These are phyloP conservation scores for Haematococcus lacustris DNA, from an alignment of 139 green algal species.

Conservation along the genomic window DNA sequence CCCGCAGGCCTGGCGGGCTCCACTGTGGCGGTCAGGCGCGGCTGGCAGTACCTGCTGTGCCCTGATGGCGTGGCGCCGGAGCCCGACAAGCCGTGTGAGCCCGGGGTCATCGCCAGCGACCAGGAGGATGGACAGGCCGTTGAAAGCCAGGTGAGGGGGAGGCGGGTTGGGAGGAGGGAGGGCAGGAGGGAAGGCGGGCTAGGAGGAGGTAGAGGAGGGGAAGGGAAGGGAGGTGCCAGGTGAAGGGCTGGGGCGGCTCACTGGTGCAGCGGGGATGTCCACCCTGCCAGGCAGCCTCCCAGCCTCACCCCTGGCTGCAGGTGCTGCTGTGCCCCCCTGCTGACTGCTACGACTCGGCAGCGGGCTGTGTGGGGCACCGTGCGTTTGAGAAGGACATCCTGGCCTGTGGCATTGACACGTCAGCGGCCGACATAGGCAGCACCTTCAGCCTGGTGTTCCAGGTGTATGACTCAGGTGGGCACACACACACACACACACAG, in stretches of 20 bases:
- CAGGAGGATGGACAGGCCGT: not conserved
- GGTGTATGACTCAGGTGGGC: conserved; percentile 5
- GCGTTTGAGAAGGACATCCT: not conserved
- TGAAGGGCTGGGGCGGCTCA: too few relatives aligned
- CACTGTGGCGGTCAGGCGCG: not conserved
- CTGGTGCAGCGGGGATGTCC: too few relatives aligned
- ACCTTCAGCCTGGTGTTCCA: not conserved
- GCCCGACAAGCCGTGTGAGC: not conserved
- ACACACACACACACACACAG: too few relatives aligned
- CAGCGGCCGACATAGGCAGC: conserved; percentile 3
- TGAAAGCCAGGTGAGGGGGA: not conserved
- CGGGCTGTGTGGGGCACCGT: conserved; percentile 3
- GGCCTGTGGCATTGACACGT: conserved; percentile 6
- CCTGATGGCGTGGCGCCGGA: not conserved
- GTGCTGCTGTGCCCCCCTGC: conserved; percentile 8
- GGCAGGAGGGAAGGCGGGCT: too few relatives aligned
- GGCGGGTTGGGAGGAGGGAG: too few relatives aligned
- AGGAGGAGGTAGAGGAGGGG: too few relatives aligned
- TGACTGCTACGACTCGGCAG: not conserved
- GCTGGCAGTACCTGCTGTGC: conserved; percentile 1
- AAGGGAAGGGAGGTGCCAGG: too few relatives aligned
- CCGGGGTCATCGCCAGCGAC: not conserved
- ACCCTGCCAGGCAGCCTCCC: too few relatives aligned
- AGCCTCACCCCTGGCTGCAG: not conserved
- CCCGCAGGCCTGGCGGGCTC: too few relatives aligned